Evolutionary conservation across 2,329 filamentous ascomycete genomes (phyloP), one percentile per base, ranked within the genome.

Genomic region (Calonectria fujianensis): DNA sequence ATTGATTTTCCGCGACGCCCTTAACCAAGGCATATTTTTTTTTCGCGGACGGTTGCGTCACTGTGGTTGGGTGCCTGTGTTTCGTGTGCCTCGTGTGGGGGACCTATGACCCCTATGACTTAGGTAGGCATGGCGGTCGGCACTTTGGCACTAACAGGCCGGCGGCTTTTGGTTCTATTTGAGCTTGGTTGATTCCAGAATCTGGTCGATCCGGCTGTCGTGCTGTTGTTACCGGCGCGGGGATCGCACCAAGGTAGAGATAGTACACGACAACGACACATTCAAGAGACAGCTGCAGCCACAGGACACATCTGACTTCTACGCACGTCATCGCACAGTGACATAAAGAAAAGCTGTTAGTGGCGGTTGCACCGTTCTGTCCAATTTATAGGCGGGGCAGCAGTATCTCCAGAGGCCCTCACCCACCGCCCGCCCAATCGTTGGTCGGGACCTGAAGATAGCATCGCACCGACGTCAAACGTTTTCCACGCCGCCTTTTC

Each of bases 21-120:
- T 61, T 4, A 24, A 24, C 48, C 35, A 54, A 29, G 66, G 66
- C 32, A 16, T 31, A 35, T 41, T 63, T 39, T 32, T 16, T 29
- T 13, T 29, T 37, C 3, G 16, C 37, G 16, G 37, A 61, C 14
- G 37, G 77, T 83, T 83, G 82, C 82, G 82, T 83, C 82, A 83
- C 82, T 82, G 76, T 77, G 75, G 76, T 78, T 77, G 79, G 81
- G 81, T 83, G 82, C 80, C 82, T 83, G 76, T 74, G 50, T 32
- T 41, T 54, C 29, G 32, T 52, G 57, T 50, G 59, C 54, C 51
- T 54, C 35, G 16, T 64, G 57, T 50, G 59, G 68, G 67, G 37
- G 67, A 51, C 67, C 52, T 39, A 70, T 70, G 41, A n/a, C 41
- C 18, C 41, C 41, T 45, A 45, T 45, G 68, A 70, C 61, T 37